Base-by-base conservation (phyloP, 768 basidiomycete species). In the Butyriboletus loyo region DNA sequence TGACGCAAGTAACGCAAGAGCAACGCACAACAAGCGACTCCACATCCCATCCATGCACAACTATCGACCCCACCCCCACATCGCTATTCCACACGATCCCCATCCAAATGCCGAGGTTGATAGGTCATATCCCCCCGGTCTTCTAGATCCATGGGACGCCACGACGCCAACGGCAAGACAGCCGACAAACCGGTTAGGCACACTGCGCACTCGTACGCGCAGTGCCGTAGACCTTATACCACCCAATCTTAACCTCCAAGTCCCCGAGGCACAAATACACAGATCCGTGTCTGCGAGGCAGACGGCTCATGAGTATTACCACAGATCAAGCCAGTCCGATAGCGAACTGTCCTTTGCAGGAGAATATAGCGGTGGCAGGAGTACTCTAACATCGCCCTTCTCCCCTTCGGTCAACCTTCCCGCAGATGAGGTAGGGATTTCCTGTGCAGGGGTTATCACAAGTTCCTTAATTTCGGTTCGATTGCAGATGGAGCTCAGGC, bases 251-350 rank as follows among this genome's bases (percentile, higher is more conserved):
- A 54, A 73, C 7, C 80, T 83, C 25, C 60, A 43, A 44, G 45
- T 30, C 54, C 80, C 83, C 24, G 80, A 85, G 42, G 77, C 82
- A 13, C 76, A 79, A 55, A 53, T 82, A 27, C 71, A 77, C 52
- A 77, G 79, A 47, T 74, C 80, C 17, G 58, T 66, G 7, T 82
- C 81, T 13, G 65, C 70, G 25, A 54, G 66, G 66, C 58, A 64
- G 45, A 55, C 66, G 46, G 51, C 62, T 49, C 39, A 66, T 53
- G 54, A 63, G 56, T 48, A 66, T 57, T 46, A 67, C 9, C 74
- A 79, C 58, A 69, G 73, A 50, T 66, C 71, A 42, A 77, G 70
- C 59, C 68, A 59, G 54, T 77, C 74, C 47, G 77, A 78, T 49
- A 56, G 71, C 13, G 70, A 64, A 19, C 53, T 60, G 25, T 38